Evolutionary conservation across 1,284 basidiomycete genomes (phyloP).

Genomic region (Ustilago vetiveriae): DNA sequence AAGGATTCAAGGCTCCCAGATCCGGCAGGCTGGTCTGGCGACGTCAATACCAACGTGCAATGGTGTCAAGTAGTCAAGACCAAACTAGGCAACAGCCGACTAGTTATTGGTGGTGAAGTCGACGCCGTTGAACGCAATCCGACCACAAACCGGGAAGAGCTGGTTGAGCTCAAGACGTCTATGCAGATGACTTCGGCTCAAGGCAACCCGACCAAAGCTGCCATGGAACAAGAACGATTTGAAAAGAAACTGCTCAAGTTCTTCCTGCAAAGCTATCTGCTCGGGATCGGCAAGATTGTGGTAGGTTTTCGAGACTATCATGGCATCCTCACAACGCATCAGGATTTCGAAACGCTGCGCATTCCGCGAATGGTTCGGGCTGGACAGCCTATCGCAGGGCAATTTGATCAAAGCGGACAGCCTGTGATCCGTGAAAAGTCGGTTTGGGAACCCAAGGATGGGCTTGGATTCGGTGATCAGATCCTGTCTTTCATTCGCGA

Average conservation of each 20-base stretch:
- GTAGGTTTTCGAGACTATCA: constrained; percentile 88
- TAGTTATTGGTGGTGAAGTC: constrained; percentile 92
- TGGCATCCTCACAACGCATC: constrained; percentile 69
- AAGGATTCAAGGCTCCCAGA: not conserved
- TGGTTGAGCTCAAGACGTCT: constrained; percentile 94
- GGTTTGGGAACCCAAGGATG: constrained; percentile 80
- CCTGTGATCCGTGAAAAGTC: constrained; percentile 75
- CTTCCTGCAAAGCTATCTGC: constrained; percentile 85
- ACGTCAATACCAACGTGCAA: constrained; percentile 92
- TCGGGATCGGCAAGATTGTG: constrained; percentile 83
- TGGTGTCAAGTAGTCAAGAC: constrained; percentile 95
- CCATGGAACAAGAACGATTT: constrained; percentile 71
- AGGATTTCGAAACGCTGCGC: constrained; percentile 66
- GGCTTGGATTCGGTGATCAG: constrained; percentile 77
- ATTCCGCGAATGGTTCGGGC: constrained; percentile 64
- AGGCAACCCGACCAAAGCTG: constrained; percentile 12
- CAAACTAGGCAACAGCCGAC: constrained; percentile 80
- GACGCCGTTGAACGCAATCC: constrained; percentile 76
- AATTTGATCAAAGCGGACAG: constrained; percentile 74
- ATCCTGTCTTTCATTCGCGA: constrained; percentile 74
- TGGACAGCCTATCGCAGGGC: constrained; percentile 71
- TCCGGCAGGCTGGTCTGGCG: constrained; percentile 75
- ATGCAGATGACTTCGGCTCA: constrained; percentile 72
- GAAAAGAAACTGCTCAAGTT: constrained; percentile 86
- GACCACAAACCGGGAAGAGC: constrained; percentile 58